Evolutionary conservation across 805 yeast species (phyloP), one percentile per base, ranked within the genome.

Genomic region (Yarrowia porcina): DNA sequence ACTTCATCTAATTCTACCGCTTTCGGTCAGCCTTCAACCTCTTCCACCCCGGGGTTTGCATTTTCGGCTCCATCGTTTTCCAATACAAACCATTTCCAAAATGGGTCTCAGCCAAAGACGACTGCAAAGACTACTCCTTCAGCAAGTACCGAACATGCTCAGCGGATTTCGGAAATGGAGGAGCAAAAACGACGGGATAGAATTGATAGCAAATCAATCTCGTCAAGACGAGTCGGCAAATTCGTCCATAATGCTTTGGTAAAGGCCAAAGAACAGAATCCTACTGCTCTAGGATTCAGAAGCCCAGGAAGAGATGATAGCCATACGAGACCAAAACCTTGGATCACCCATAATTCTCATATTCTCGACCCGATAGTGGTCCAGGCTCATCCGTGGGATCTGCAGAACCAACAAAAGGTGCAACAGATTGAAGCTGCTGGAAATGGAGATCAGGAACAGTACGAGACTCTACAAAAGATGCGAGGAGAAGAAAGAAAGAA

Each of bases 401-500:
- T 73, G 30, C 72, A 77, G n/a, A 92, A 90, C 71, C 97, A 92
- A 70, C 73, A 74, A 32, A 77, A 76, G 64, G 81, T 91, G 86
- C 67, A 73, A 2, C 71, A 75, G 17, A 71, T 86, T 70, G 76
- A 72, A 65, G 93, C 38, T 6, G 15, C 33, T 3, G 50, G 35
- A 35, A 25, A 23, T 10, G 35, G 33, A 25, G 20, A 23, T n/a
- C 50, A 38, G 32, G 32, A 38, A 27, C 28, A 32, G 30, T 56
- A 56, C 25, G 33, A 36, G 30, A 47, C 32, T 4, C 11, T 90
- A 63, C 92, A 86, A 69, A 80, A 76, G 59, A 80, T 89, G 83
- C 80, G 97, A 63, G 91, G 87, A 17, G 72, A 71, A 7, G 98
- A 92, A 74, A 78, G 98, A 64, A 75, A 75, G 44, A 79, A 83